Percentiles rank a stretch among this genome's conserved stretches.
Conservation (phyloP, 2,329 filamentous ascomycete species). For the Rhynchosporium agropyri region DNA sequence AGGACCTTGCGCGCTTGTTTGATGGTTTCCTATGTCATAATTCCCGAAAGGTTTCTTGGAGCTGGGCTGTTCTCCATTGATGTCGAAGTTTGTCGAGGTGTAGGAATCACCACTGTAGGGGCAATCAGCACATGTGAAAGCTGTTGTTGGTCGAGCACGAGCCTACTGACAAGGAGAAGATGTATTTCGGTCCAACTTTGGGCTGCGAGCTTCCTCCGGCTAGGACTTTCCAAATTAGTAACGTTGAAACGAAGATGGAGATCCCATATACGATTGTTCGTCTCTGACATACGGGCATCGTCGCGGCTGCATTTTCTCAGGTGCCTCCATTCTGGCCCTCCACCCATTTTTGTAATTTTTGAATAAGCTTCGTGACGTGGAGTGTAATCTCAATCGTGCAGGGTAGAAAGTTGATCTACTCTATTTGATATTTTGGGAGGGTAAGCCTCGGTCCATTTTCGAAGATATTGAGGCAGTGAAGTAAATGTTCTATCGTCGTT, state of each 20-base stretch:
- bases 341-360: slow-evolving; percentile 6
- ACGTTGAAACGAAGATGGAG: not conserved
- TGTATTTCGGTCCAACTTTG: slow-evolving; percentile 10
- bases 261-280: not conserved
- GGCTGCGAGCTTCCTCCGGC: not conserved
- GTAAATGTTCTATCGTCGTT: no score
- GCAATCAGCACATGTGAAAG: not conserved
- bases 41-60: slow-evolving; percentile 42
- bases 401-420: no score
- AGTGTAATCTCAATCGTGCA: not conserved
- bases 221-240: not conserved
- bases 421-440: no score
- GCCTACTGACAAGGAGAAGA: slow-evolving; percentile 13
- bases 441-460: not conserved
- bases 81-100: slow-evolving; percentile 41
- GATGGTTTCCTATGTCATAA: slow-evolving; percentile 38
- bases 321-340: slow-evolving; percentile 13
- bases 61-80: slow-evolving; percentile 38
- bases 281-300: not conserved
- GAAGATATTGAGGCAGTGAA: not conserved
- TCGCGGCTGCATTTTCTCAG: not conserved
- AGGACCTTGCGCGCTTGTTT: slow-evolving; percentile 47
- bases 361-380: not conserved
- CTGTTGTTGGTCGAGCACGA: not conserved
- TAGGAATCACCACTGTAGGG: slow-evolving; percentile 43